These are phyloP conservation scores for Phytophthora crassamura DNA, from an alignment of 352 stramenopile genomes.

Conservation along the genomic window DNA sequence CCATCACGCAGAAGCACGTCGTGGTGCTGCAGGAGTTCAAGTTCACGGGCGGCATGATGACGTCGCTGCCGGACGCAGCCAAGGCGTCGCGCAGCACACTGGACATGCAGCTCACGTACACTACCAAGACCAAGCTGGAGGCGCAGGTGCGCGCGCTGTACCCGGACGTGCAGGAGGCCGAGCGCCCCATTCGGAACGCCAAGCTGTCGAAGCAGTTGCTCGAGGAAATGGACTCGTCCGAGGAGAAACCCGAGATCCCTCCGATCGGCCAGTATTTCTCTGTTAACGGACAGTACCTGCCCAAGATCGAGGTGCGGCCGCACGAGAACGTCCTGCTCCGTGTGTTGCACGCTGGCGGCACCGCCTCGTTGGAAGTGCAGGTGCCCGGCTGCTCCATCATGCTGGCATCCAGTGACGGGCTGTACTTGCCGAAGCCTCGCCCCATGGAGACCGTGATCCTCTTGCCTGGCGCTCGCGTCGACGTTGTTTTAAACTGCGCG, in stretches of 20 bases:
- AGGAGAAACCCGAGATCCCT: constrained; percentile 30
- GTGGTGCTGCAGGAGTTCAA: constrained; percentile 69
- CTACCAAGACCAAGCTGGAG: constrained; percentile 46
- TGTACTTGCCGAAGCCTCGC: constrained; percentile 54
- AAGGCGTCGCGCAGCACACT: constrained; percentile 59
- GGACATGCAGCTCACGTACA: constrained; percentile 56
- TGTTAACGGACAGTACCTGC: constrained; percentile 76
- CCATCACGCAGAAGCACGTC: constrained; percentile 52
- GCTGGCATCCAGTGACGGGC: constrained; percentile 62
- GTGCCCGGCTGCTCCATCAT: constrained; percentile 69
- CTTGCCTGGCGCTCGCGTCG: constrained; percentile 59
- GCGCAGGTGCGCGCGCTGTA: constrained; percentile 47
- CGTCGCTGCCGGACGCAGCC: constrained; percentile 54
- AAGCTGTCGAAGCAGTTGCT: constrained; percentile 39
- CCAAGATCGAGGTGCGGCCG: constrained; percentile 60
- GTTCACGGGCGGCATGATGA: constrained; percentile 64
- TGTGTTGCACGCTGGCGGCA: constrained; percentile 66
- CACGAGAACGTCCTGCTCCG: constrained; percentile 66
- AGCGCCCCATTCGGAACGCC: constrained; percentile 33
- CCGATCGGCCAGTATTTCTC: constrained; percentile 65
- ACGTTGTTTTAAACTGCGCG: constrained; percentile 69
- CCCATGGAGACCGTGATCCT: constrained; percentile 56
- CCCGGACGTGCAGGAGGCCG: constrained; percentile 45
- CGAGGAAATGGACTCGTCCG: constrained; percentile 32
- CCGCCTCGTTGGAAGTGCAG: constrained; percentile 58